Percentiles rank a stretch among this genome's conserved stretches.
Evolutionary conservation across 768 basidiomycete genomes (phyloP).

Genomic region (Favolaschia claudopus): DNA sequence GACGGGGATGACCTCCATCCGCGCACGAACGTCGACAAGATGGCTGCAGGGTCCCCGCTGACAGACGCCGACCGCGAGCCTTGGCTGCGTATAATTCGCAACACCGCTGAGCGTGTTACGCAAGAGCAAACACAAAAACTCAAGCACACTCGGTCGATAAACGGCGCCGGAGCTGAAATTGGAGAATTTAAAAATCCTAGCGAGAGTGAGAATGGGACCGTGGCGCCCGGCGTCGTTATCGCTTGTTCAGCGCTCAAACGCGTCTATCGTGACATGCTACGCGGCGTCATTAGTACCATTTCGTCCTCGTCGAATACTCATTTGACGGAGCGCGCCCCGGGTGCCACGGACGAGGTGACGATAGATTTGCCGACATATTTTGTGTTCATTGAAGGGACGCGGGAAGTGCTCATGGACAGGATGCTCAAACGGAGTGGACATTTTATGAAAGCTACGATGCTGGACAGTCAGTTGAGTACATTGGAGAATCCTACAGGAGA

Average conservation of each 20-base stretch:
- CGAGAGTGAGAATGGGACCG: constrained; percentile 6
- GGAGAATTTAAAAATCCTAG: not conserved
- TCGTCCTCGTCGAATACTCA: no score
- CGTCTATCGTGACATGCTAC: constrained; percentile 82
- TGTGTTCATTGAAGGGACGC: constrained; percentile 75
- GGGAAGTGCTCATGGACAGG: constrained; percentile 63
- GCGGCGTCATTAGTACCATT: constrained; percentile 65
- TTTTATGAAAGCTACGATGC: constrained; percentile 86
- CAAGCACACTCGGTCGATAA: no score
- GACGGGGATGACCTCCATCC: constrained; percentile 94
- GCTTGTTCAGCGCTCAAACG: constrained; percentile 87
- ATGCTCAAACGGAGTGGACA: constrained; percentile 74
- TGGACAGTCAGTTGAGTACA: constrained; percentile 78
- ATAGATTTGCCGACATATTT: constrained; percentile 65
- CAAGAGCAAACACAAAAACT: no score
- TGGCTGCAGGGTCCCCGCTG: constrained; percentile 78
- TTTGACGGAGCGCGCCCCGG: no score
- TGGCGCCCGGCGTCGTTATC: constrained; percentile 68
- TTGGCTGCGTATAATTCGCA: constrained; percentile 81
- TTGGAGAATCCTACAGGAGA: constrained; percentile 77
- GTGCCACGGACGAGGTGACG: not conserved
- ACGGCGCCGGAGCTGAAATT: not conserved
- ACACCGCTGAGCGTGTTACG: constrained; percentile 59
- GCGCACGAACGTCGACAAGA: constrained; percentile 83
- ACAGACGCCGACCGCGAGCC: constrained; percentile 85